Conservation (phyloP, 2,329 filamentous ascomycete genomes). For the Fusarium caatingaense region DNA sequence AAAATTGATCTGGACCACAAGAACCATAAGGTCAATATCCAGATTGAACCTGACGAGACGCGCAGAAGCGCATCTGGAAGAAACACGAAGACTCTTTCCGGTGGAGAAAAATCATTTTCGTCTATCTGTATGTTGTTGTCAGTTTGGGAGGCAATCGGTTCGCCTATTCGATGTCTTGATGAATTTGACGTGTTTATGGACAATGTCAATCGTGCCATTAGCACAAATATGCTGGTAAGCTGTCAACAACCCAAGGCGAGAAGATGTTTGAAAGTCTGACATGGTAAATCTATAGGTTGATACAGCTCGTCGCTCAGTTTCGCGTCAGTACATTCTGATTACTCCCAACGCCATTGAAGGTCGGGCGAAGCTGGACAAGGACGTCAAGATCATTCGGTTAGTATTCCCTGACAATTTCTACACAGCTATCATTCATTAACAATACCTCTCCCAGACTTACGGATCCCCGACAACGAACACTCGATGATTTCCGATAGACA, state of each 20-base stretch:
- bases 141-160: slow-evolving; percentile 98
- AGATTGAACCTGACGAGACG: slow-evolving; percentile 78
- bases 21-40: slow-evolving; percentile 78
- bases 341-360: slow-evolving; percentile 87
- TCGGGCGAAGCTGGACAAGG: slow-evolving; percentile 67
- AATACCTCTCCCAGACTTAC: slow-evolving; percentile 57
- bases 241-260: background rate
- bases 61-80: slow-evolving; percentile 76
- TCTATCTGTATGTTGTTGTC: slow-evolving; percentile 93
- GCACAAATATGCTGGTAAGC: slow-evolving; percentile 91
- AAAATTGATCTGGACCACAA: slow-evolving; percentile 82
- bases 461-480: slow-evolving; percentile 68
- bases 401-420: slow-evolving; percentile 29
- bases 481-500: slow-evolving; percentile 42
- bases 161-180: slow-evolving; percentile 91
- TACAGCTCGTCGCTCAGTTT: slow-evolving; percentile 86
- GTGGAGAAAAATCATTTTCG: slow-evolving; percentile 97
- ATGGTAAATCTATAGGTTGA: slow-evolving; percentile 67
- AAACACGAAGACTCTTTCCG: slow-evolving; percentile 91
- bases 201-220: slow-evolving; percentile 91
- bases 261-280: slow-evolving; percentile 3
- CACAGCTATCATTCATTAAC: slow-evolving; percentile 41
- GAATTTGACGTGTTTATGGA: slow-evolving; percentile 99
- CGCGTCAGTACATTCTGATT: slow-evolving; percentile 94
- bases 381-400: slow-evolving; percentile 83